These are phyloP conservation scores for Oryza meyeriana DNA, from an alignment of 176 grass and related monocot genomes.

Conservation along the genomic window DNA sequence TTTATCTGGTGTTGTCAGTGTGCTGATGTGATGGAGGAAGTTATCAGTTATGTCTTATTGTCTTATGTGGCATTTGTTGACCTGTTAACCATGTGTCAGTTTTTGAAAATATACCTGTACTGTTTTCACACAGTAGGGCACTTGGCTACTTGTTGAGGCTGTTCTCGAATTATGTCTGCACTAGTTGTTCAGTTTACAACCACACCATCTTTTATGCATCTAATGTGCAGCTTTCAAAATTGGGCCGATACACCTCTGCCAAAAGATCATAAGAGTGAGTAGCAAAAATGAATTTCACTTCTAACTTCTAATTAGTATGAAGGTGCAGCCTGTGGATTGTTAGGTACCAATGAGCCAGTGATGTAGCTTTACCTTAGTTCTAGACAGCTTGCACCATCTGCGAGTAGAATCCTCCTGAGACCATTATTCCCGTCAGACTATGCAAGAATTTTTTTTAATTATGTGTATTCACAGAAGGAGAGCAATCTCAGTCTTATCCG, in stretches of 20 bases:
- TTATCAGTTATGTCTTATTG: conserved; percentile 16
- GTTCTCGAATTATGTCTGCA: conserved; percentile 4
- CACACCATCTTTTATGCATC: not conserved
- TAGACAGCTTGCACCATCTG: not conserved
- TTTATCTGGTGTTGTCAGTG: conserved; percentile 5
- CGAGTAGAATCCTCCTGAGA: not conserved
- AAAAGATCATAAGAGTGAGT: not conserved
- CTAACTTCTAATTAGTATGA: not conserved
- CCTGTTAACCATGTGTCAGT: conserved; percentile 8
- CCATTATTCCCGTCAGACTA: not conserved
- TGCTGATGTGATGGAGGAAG: not conserved
- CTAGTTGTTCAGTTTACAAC: not conserved
- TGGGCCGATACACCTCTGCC: not conserved
- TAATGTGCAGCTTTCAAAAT: not conserved
- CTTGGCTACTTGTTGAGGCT: not conserved
- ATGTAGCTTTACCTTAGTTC: conserved; percentile 13
- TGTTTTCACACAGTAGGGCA: not conserved
- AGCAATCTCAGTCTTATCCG: not conserved
- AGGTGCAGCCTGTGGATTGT: not conserved
- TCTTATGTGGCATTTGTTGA: not conserved
- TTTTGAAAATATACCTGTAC: not conserved
- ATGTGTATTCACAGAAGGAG: not conserved
- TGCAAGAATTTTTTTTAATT: not conserved
- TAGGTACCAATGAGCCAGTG: conserved; percentile 1
- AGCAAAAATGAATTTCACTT: not conserved